A percentile compares a stretch with the other conserved stretches of the same genome.
Evolutionary conservation across 1,284 basidiomycete genomes (phyloP).

Genomic region (Sporisorium exsertum): DNA sequence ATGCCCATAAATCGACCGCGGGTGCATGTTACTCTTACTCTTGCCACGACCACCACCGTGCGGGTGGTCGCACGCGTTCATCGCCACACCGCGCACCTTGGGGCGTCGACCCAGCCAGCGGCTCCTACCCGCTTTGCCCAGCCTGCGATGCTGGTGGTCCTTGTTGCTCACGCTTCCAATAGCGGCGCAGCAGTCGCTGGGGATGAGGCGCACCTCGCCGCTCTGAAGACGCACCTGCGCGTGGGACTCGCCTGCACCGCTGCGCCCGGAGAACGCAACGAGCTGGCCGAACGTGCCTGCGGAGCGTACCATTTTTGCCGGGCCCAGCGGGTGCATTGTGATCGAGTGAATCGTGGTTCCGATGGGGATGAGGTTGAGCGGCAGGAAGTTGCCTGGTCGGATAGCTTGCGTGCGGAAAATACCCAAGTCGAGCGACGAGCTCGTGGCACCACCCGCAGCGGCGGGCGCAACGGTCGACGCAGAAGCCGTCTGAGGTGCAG

Average conservation of each 20-base stretch:
- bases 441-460: constrained; percentile 71
- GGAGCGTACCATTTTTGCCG: constrained; percentile 85
- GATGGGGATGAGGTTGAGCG: constrained; percentile 88
- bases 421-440: constrained; percentile 79
- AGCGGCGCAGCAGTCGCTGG: constrained; percentile 86
- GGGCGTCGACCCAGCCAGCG: constrained; percentile 90
- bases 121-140: constrained; percentile 91
- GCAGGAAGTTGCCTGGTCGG: constrained; percentile 92
- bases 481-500: constrained; percentile 41
- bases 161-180: constrained; percentile 93
- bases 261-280: constrained; percentile 58
- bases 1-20: constrained; percentile 83
- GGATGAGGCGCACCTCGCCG: constrained; percentile 89
- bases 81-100: constrained; percentile 93
- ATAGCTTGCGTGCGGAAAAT: constrained; percentile 86
- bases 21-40: constrained; percentile 83
- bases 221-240: constrained; percentile 88
- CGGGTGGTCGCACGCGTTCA: constrained; percentile 97
- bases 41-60: constrained; percentile 98
- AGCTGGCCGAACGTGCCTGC: constrained; percentile 89
- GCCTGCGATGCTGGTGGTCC: constrained; percentile 83
- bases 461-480: not conserved
- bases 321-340: constrained; percentile 80
- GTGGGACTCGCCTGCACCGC: constrained; percentile 73
- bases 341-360: constrained; percentile 92